These are phyloP conservation scores for Coemansia sp. DNA, from an alignment of 192 early-diverging fungal genomes.

Conservation along the genomic window DNA sequence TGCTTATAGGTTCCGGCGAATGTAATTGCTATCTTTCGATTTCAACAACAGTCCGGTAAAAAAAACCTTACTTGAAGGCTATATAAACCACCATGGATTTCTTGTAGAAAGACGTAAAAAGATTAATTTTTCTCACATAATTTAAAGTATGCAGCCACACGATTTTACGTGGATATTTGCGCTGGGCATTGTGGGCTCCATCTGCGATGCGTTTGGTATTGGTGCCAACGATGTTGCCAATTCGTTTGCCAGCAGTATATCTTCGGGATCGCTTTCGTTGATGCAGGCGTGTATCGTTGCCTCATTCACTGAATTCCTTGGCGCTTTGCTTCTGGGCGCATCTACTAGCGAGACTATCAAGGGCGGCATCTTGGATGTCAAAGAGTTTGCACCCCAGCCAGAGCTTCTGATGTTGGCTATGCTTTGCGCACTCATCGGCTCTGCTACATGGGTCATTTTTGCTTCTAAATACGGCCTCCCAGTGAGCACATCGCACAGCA, in stretches of 20 bases:
- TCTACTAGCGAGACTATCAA: constrained; percentile 77
- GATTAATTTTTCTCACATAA: too few species aligned
- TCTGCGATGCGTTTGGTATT: constrained; percentile 72
- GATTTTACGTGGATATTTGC: constrained; percentile 68
- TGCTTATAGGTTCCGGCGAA: too few species aligned
- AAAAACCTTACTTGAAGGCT: too few species aligned
- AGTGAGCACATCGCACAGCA: constrained; percentile 79
- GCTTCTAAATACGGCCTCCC: constrained; percentile 66
- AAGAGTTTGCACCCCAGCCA: constrained; percentile 58
- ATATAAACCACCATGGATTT: too few species aligned
- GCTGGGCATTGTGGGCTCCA: constrained; percentile 63
- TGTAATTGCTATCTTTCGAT: too few species aligned
- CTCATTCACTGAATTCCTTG: constrained; percentile 78
- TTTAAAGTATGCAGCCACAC: constrained; percentile 50
- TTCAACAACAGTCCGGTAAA: too few species aligned
- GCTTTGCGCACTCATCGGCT: constrained; percentile 76
- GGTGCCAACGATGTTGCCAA: constrained; percentile 91
- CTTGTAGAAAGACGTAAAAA: too few species aligned
- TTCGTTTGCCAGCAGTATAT: constrained; percentile 81
- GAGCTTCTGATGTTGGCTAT: constrained; percentile 81
- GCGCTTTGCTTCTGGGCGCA: constrained; percentile 73
- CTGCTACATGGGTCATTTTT: constrained; percentile 71
- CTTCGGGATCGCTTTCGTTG: constrained; percentile 74
- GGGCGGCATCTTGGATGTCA: constrained; percentile 64
- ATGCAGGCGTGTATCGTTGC: constrained; percentile 74